These are phyloP conservation scores for Kuraishia borneana DNA, from an alignment of 805 yeast species.

Conservation along the genomic window DNA sequence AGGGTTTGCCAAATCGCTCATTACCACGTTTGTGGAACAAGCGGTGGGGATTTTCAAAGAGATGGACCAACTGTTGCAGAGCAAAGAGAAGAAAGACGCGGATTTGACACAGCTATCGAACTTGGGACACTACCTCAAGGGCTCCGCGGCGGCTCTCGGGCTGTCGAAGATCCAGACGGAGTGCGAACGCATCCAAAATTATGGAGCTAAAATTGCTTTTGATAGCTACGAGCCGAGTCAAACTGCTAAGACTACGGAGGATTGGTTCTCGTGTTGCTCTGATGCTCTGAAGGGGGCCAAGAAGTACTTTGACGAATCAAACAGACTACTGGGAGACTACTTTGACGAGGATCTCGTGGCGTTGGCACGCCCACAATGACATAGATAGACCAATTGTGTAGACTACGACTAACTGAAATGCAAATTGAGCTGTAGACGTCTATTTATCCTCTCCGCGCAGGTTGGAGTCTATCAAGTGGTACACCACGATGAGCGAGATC, in stretches of 20 bases:
- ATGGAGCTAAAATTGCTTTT: slow-evolving; percentile 42
- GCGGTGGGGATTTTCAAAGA: slow-evolving; percentile 69
- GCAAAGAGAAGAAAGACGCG: slow-evolving; percentile 21
- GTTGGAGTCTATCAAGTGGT: slow-evolving; percentile 33
- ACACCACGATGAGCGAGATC: slow-evolving; percentile 58
- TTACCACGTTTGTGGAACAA: slow-evolving; percentile 82
- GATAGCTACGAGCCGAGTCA: slow-evolving; percentile 15
- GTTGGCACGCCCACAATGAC: too few relatives aligned
- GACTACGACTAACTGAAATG: too few relatives aligned
- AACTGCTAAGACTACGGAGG: slow-evolving; percentile 18
- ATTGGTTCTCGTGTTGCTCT: slow-evolving; percentile 29
- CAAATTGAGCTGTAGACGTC: too few relatives aligned
- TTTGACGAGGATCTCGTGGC: slow-evolving; percentile 18
- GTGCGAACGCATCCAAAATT: slow-evolving; percentile 90
- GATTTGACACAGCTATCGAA: slow-evolving; percentile 52
- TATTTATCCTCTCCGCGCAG: slow-evolving; percentile 6
- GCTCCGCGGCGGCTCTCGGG: slow-evolving; percentile 92
- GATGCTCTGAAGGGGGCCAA: slow-evolving; percentile 45
- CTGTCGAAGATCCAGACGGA: slow-evolving; percentile 69
- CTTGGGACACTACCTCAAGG: slow-evolving; percentile 88
- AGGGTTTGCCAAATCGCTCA: slow-evolving; percentile 70
- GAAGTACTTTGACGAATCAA: slow-evolving; percentile 37
- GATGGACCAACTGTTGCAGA: slow-evolving; percentile 44
- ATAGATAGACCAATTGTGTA: too few relatives aligned
- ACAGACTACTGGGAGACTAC: slow-evolving; percentile 38